These are phyloP conservation scores for Capsella bursapastoris DNA, from an alignment of 345 rosid genomes.

Conservation along the genomic window DNA sequence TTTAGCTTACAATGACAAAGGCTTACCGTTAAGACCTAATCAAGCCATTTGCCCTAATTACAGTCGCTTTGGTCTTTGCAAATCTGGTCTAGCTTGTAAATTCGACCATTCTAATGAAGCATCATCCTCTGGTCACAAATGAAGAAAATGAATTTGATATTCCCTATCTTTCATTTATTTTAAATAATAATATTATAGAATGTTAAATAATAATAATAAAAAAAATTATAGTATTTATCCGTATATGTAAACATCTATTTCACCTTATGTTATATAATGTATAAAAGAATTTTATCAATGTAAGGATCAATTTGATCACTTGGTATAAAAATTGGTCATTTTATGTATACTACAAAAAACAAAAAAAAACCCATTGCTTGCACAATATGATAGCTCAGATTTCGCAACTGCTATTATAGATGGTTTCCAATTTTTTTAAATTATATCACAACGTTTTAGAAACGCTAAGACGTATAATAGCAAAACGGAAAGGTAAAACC, in stretches of 20 bases:
- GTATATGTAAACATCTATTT: background rate
- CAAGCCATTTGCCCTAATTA: conserved; percentile 73
- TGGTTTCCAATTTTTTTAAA: too few relatives aligned
- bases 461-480: too few relatives aligned
- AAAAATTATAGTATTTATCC: too few relatives aligned
- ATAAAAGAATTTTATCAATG: background rate
- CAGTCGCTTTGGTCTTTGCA: conserved; percentile 89
- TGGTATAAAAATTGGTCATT: background rate
- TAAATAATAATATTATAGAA: background rate
- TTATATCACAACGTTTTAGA: too few relatives aligned
- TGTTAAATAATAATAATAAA: too few relatives aligned
- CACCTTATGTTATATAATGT: background rate
- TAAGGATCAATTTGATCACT: background rate
- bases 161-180: background rate
- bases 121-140: background rate
- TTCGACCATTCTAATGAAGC: conserved; percentile 33
- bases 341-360: too few relatives aligned
- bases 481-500: too few relatives aligned
- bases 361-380: too few relatives aligned
- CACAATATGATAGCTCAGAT: too few relatives aligned
- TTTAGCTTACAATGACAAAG: conserved; percentile 74
- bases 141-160: background rate
- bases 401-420: too few relatives aligned
- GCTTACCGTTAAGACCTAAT: conserved; percentile 95
- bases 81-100: conserved; percentile 73